These are phyloP conservation scores for Chloranthus sessilifolius DNA, from an alignment of 164 flowering plant species.

Conservation along the genomic window DNA sequence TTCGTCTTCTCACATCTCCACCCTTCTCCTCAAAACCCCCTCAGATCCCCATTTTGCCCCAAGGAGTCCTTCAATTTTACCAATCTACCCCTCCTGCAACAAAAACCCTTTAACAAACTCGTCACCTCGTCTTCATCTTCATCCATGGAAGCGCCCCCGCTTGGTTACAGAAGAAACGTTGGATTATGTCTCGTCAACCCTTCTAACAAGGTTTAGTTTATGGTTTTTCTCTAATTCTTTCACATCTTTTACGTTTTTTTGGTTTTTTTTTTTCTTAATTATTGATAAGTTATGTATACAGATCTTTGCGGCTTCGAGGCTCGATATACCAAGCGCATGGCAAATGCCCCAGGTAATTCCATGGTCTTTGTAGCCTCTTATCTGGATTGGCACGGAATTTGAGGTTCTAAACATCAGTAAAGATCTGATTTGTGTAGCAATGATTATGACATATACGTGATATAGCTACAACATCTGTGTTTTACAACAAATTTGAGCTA, in stretches of 20 bases:
- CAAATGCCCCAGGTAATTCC: slow-evolving; percentile 86
- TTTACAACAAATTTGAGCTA: no score
- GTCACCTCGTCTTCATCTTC: slow-evolving; percentile 20
- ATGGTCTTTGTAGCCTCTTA: no score
- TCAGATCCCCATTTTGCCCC: slow-evolving; percentile 11
- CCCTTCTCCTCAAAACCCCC: neutral
- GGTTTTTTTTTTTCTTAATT: neutral
- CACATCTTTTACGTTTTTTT: neutral
- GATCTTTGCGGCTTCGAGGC: slow-evolving; percentile 76
- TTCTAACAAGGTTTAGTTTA: slow-evolving; percentile 46
- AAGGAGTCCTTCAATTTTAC: slow-evolving; percentile 8
- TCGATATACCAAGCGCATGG: slow-evolving; percentile 70
- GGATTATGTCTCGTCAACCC: slow-evolving; percentile 79
- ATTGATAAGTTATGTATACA: slow-evolving; percentile 18
- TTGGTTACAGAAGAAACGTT: slow-evolving; percentile 80
- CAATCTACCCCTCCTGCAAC: slow-evolving; percentile 5
- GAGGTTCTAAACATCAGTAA: no score
- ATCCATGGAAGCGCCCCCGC: slow-evolving; percentile 76
- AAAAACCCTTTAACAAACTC: slow-evolving; percentile 5
- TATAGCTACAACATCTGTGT: no score
- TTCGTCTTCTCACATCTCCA: neutral
- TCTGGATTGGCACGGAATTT: no score
- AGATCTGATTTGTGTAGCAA: no score
- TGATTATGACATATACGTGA: no score
- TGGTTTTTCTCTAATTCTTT: neutral